These are phyloP conservation scores for Alternaria rosae DNA, from an alignment of 2,329 filamentous ascomycete genomes.

Conservation along the genomic window DNA sequence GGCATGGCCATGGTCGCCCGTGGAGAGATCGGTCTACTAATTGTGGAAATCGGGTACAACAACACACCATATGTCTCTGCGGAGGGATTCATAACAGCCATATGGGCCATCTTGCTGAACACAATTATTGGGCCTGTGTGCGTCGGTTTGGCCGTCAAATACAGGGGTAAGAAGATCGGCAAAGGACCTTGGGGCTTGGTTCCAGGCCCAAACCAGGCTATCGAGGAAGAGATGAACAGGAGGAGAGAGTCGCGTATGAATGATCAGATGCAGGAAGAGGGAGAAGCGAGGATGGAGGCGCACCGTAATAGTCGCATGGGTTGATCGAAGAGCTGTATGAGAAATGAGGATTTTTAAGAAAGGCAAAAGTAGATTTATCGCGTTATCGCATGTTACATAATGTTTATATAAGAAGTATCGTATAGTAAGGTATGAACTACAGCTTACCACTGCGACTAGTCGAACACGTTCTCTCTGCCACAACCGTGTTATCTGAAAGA, in stretches of 20 bases:
- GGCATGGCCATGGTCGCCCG: slow-evolving; percentile 38
- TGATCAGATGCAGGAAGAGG: slow-evolving; percentile 8
- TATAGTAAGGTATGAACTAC: background rate
- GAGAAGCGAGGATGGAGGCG: slow-evolving; percentile 7
- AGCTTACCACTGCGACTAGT: background rate
- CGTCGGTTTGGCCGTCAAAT: slow-evolving; percentile 33
- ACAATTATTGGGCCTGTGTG: slow-evolving; percentile 33
- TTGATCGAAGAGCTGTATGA: background rate
- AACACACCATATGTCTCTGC: slow-evolving; percentile 34
- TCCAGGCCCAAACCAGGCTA: slow-evolving; percentile 11
- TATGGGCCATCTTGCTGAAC: slow-evolving; percentile 36
- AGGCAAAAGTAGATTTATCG: background rate
- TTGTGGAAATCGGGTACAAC: slow-evolving; percentile 40
- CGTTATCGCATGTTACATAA: background rate
- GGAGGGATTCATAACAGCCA: slow-evolving; percentile 31
- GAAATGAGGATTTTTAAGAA: background rate
- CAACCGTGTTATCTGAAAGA: background rate
- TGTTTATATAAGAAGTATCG: background rate
- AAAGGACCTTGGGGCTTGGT: slow-evolving; percentile 24
- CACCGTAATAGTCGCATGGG: background rate
- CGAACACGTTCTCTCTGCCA: background rate
- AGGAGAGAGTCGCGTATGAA: slow-evolving; percentile 3
- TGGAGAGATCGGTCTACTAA: slow-evolving; percentile 40
- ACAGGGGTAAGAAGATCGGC: slow-evolving; percentile 25
- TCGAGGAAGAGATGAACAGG: slow-evolving; percentile 2